Conservation (phyloP, 495 filamentous ascomycete species). For the Haplographium delicatum region DNA sequence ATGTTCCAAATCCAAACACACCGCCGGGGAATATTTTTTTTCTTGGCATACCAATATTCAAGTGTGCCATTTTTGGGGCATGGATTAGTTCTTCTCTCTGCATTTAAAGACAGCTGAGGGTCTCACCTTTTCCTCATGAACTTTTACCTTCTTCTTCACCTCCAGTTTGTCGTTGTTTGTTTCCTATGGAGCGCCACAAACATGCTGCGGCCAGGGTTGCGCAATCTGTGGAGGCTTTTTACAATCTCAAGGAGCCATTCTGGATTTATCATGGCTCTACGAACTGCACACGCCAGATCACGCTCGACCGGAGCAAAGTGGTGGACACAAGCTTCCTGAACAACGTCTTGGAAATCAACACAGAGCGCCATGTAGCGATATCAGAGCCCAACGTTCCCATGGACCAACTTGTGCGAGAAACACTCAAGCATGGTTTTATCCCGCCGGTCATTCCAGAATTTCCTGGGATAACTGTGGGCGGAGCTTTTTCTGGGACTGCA, state of each 20-base stretch:
- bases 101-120: no score
- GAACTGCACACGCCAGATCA: constrained; percentile 57
- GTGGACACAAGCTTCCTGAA: constrained; percentile 40
- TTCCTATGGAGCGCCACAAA: background rate
- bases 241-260: constrained; percentile 37
- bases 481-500: constrained; percentile 53
- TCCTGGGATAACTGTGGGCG: constrained; percentile 57
- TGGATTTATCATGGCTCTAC: constrained; percentile 74
- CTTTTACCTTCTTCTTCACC: no score
- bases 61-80: no score
- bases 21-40: no score
- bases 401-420: constrained; percentile 48
- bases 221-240: background rate
- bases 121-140: no score
- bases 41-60: no score
- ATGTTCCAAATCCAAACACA: no score
- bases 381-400: constrained; percentile 61
- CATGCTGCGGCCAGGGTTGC: background rate
- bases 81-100: no score
- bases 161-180: no score
- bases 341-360: constrained; percentile 3
- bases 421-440: constrained; percentile 44
- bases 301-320: constrained; percentile 30
- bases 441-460: constrained; percentile 55
- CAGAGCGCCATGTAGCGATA: constrained; percentile 30